Evolutionary conservation across 257 asterid species (phyloP), one percentile per base, ranked within the genome.

Genomic region (Solanum bukasovii): DNA sequence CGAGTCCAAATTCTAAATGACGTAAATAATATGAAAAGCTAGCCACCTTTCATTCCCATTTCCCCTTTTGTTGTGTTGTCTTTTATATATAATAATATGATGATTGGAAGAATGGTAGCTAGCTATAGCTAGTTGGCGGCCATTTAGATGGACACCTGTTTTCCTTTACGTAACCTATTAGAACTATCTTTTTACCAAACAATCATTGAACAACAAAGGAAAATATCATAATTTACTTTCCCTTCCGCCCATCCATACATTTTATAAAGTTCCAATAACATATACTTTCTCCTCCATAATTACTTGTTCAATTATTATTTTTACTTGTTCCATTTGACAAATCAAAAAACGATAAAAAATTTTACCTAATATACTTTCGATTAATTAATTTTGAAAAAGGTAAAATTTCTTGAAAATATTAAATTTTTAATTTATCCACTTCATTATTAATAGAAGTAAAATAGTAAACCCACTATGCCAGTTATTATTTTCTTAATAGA

Each of bases 1-100:
- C 70, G 20, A 10, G 85, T 49, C 42, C 44, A 82, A 38, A 82
- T 12, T 46, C 37, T 29, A 13, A 27, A 79, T 79, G 85, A 82
- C 70, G 85, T 82, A 82, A 29, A 49, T 46, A 13, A 29, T 29
- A 82, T 49, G 42, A 82, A 63, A 63, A 63, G 71, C 71, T 33
- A 79, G 40, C 85, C 68, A 81, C 20, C 70, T 49, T 82, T 82
- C 70, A 82, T 82, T 82, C 70, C 85, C 20, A 49, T 81, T 82
- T 16, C 7, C 1, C 6, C 20, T 29, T 82, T 82, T 23, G 42
- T 31, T 82, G 12, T 18, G n/a, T 10, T 71, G 42, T 71, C n/a
- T 56, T 56, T 18, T 56, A 7, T 7, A 7, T 56, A 56, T 0
- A 20, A 59, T 63, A 61, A 79, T 44, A 82, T 46, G 40, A 46